phyloP scores from a whole-genome alignment of 2,329 filamentous ascomycete genomes.

The Elsinoe fawcettii region DNA sequence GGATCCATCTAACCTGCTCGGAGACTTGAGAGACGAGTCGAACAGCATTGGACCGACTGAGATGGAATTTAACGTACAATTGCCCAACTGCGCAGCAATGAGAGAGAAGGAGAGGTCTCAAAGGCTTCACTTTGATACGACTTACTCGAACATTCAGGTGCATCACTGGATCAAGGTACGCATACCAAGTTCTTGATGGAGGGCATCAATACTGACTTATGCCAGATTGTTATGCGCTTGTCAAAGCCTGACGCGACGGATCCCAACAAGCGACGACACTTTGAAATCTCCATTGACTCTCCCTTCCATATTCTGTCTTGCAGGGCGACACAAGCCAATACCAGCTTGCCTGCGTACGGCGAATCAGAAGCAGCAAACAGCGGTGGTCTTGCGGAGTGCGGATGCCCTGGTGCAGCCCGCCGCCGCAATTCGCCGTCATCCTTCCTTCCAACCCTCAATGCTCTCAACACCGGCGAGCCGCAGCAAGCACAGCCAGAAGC shows the following conservation, averaged over 20 bases:
- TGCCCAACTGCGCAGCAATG: constrained; percentile 84
- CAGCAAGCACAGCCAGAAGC: constrained; percentile 21
- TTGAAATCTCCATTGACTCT: constrained; percentile 93
- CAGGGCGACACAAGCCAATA: constrained; percentile 86
- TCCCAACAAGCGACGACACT: constrained; percentile 72
- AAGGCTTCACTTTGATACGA: constrained; percentile 79
- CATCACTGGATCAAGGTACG: constrained; percentile 93
- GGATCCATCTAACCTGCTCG: constrained; percentile 63
- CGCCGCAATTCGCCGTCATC: constrained; percentile 42
- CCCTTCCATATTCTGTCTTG: constrained; percentile 91
- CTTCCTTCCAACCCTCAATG: constrained; percentile 50
- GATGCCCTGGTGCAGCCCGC: constrained; percentile 58
- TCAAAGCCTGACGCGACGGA: constrained; percentile 75
- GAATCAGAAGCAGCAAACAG: constrained; percentile 38
- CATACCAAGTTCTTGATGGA: constrained; percentile 10
- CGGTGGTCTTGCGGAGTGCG: constrained; percentile 45
- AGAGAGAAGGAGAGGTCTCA: constrained; percentile 57
- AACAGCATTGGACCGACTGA: constrained; percentile 75
- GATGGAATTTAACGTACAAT: constrained; percentile 87
- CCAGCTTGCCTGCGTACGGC: constrained; percentile 72
- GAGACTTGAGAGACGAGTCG: constrained; percentile 67
- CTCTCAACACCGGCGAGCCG: constrained; percentile 39
- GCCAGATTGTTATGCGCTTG: constrained; percentile 80
- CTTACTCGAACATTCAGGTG: constrained; percentile 87
- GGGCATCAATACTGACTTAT: constrained; percentile 11